Conservation (phyloP, 352 stramenopile genomes). For the Discostella stelligera region DNA sequence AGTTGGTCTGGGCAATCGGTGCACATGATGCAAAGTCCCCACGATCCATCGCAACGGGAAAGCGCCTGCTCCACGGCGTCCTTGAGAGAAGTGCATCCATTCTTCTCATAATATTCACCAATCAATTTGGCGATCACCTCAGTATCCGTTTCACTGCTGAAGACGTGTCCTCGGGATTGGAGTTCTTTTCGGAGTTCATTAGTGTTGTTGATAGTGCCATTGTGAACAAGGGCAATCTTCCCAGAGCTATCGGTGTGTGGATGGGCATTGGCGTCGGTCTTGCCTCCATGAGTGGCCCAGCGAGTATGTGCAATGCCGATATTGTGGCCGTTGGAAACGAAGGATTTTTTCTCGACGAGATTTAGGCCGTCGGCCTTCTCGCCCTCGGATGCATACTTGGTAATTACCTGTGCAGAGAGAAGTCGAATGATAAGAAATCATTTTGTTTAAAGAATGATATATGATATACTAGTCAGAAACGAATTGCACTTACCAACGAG, state of each 20-base stretch:
- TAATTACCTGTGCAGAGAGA: conserved; percentile 70
- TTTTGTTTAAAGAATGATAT: background rate
- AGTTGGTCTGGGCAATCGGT: conserved; percentile 92
- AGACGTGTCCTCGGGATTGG: conserved; percentile 87
- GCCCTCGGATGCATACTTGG: conserved; percentile 91
- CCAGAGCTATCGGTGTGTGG: conserved; percentile 92
- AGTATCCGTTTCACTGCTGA: conserved; percentile 96
- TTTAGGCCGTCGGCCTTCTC: conserved; percentile 91
- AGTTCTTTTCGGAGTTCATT: conserved; percentile 82
- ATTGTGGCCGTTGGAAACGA: conserved; percentile 81
- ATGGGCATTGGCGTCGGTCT: conserved; percentile 98
- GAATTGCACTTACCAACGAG: conserved; percentile 46
- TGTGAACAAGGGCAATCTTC: conserved; percentile 96
- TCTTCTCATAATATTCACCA: conserved; percentile 84
- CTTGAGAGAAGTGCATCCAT: conserved; percentile 49
- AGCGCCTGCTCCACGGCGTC: conserved; percentile 89
- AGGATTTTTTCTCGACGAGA: conserved; percentile 84
- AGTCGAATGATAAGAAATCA: background rate
- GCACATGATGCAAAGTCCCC: conserved; percentile 91
- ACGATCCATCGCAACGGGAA: conserved; percentile 91
- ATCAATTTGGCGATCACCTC: conserved; percentile 98
- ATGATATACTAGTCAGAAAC: background rate
- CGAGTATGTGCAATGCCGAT: conserved; percentile 98
- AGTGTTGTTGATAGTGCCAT: conserved; percentile 98
- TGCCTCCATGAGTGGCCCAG: conserved; percentile 97